phyloP scores from a whole-genome alignment of 345 rosid species.

The Boechera retrofracta region DNA sequence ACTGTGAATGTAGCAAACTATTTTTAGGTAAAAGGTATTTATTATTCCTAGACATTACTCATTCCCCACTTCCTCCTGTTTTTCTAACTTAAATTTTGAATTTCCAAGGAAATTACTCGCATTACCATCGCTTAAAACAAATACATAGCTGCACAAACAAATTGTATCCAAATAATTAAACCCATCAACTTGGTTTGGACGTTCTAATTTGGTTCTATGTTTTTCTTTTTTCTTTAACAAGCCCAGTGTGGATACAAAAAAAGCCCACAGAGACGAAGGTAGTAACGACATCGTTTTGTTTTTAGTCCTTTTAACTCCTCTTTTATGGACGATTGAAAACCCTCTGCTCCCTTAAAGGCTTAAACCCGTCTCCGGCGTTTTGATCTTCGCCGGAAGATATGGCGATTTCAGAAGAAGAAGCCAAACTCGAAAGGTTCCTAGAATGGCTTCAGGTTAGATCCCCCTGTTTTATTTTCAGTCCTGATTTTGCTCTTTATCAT shows the following conservation, averaged over 20 bases:
- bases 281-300: not conserved
- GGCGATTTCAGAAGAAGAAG: conserved; percentile 28
- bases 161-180: no score
- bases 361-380: conserved; percentile 6
- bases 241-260: not conserved
- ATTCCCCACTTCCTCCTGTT: not conserved
- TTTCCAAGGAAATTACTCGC: no score
- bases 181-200: no score
- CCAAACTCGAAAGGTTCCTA: conserved; percentile 25
- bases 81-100: no score
- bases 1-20: not conserved
- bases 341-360: not conserved
- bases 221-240: no score
- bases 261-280: conserved; percentile 1
- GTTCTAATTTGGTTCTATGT: no score
- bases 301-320: not conserved
- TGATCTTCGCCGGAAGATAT: conserved; percentile 16
- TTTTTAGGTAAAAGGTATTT: not conserved
- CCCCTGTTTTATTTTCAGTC: not conserved
- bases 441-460: conserved; percentile 37
- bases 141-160: no score
- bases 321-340: not conserved
- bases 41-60: not conserved
- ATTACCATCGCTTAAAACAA: no score
- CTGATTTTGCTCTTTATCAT: not conserved